A percentile compares a stretch with the other conserved stretches of the same genome.
These are phyloP conservation scores for Dictyostelium discoideum DNA, from an alignment of 78 protist genomes.

Conservation along the genomic window DNA sequence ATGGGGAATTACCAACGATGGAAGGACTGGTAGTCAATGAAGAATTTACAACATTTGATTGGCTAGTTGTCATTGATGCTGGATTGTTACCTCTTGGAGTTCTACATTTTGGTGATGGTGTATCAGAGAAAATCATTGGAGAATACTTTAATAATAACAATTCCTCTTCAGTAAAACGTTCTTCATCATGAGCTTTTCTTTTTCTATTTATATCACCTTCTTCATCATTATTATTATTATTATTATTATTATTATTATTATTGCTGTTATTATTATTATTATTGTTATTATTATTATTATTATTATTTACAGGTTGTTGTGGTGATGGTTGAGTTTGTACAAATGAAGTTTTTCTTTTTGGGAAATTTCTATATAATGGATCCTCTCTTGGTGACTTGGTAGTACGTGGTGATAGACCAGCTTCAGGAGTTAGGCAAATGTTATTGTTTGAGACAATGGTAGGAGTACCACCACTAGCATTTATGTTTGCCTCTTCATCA, in stretches of 20 bases:
- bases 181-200: slow-evolving; percentile 65
- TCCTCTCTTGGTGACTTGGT: slow-evolving; percentile 68
- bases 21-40: slow-evolving; percentile 48
- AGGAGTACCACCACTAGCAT: not conserved
- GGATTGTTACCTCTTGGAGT: slow-evolving; percentile 64
- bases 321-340: not conserved
- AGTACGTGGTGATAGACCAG: slow-evolving; percentile 52
- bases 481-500: not conserved
- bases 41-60: not conserved
- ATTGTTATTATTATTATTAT: not conserved
- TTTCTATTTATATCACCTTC: slow-evolving; percentile 40
- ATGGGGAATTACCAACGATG: slow-evolving; percentile 36
- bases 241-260: not conserved
- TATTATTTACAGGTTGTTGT: not conserved
- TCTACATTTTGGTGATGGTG: slow-evolving; percentile 75
- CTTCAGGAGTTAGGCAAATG: slow-evolving; percentile 30
- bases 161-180: slow-evolving; percentile 39
- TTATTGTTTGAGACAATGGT: not conserved
- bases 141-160: slow-evolving; percentile 48
- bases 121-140: slow-evolving; percentile 71
- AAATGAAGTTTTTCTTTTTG: slow-evolving; percentile 27
- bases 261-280: not conserved
- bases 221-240: not conserved
- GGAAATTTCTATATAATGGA: slow-evolving; percentile 75
- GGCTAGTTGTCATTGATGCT: not conserved